Evolutionary conservation across 2,329 filamentous ascomycete genomes (phyloP).

Genomic region (Teratosphaeria destructans): DNA sequence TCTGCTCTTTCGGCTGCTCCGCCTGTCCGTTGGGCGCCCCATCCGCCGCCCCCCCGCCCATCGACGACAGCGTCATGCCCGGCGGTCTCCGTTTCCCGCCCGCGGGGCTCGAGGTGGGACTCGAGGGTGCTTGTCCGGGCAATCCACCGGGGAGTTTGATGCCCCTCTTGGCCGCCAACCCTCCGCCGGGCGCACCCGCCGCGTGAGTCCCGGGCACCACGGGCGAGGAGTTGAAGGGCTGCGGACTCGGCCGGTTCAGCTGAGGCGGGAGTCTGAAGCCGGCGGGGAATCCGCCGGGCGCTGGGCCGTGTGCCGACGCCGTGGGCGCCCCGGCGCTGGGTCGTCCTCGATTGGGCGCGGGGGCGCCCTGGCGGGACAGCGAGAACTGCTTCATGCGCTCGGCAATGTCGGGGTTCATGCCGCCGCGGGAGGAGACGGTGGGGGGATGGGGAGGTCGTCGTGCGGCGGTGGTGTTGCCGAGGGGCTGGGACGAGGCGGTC

Average conservation of each 20-base stretch:
- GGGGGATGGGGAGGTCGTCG: conserved; percentile 41
- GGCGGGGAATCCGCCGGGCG: conserved; percentile 32
- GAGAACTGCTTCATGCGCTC: conserved; percentile 62
- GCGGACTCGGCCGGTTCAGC: conserved; percentile 27
- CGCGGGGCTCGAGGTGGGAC: conserved; percentile 16
- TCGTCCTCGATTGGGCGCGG: conserved; percentile 14
- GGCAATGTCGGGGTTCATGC: conserved; percentile 46
- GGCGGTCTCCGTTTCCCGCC: conserved; percentile 29
- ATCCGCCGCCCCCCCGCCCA: conserved; percentile 28
- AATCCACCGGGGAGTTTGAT: conserved; percentile 52
- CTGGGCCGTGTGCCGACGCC: conserved; percentile 4
- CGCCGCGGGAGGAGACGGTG: conserved; percentile 37
- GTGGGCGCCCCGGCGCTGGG: conserved; percentile 1
- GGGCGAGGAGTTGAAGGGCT: conserved; percentile 39
- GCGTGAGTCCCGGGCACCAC: conserved; percentile 31
- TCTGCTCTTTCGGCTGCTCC: conserved; percentile 19
- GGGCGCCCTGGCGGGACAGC: conserved; percentile 50
- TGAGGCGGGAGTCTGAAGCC: conserved; percentile 32
- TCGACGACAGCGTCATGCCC: conserved; percentile 33
- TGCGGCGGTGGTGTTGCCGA: conserved; percentile 64
- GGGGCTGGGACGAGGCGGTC: conserved; percentile 72
- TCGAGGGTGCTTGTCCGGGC: conserved; percentile 33
- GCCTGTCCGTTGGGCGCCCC: conserved; percentile 12
- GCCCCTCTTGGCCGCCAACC: conserved; percentile 58
- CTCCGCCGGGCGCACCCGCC: conserved; percentile 29